Evolutionary conservation across 2,329 filamentous ascomycete species (phyloP).

Genomic region (Botrytis sinoallii): DNA sequence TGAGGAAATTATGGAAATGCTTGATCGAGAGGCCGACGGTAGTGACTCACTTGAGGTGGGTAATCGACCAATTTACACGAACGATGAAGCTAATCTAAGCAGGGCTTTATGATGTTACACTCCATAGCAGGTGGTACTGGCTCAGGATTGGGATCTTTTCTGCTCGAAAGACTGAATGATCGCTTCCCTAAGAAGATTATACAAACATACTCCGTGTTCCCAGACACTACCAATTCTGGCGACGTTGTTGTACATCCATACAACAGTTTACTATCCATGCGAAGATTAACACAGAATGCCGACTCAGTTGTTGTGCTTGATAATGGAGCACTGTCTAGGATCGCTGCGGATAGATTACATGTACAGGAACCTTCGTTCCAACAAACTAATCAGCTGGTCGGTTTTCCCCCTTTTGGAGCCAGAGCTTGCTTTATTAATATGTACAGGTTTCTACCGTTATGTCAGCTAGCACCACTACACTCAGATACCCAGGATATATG

Average conservation of each 20-base stretch:
- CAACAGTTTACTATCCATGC: slow-evolving; percentile 91
- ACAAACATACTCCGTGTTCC: slow-evolving; percentile 98
- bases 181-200: slow-evolving; percentile 98
- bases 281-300: slow-evolving; percentile 88
- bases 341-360: slow-evolving; percentile 90
- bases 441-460: slow-evolving; percentile 90
- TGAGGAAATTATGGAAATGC: slow-evolving; percentile 99
- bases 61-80: slow-evolving; percentile 12
- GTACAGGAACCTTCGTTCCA: slow-evolving; percentile 95
- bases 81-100: slow-evolving; percentile 29
- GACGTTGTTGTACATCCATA: slow-evolving; percentile 98
- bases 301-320: slow-evolving; percentile 97
- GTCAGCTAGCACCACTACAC: slow-evolving; percentile 94
- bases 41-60: slow-evolving; percentile 88
- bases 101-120: slow-evolving; percentile 98
- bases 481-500: slow-evolving; percentile 98
- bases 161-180: slow-evolving; percentile 94
- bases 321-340: slow-evolving; percentile 89
- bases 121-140: slow-evolving; percentile 97
- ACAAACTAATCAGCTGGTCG: slow-evolving; percentile 91
- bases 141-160: slow-evolving; percentile 90
- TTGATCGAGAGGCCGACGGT: slow-evolving; percentile 95
- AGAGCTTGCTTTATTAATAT: slow-evolving; percentile 24
- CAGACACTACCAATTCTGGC: slow-evolving; percentile 79
- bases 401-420: slow-evolving; percentile 23